Percentiles rank a stretch among this genome's conserved stretches.
phyloP scores from a whole-genome alignment of 2,329 filamentous ascomycete genomes.

The Elsinoe batatas region DNA sequence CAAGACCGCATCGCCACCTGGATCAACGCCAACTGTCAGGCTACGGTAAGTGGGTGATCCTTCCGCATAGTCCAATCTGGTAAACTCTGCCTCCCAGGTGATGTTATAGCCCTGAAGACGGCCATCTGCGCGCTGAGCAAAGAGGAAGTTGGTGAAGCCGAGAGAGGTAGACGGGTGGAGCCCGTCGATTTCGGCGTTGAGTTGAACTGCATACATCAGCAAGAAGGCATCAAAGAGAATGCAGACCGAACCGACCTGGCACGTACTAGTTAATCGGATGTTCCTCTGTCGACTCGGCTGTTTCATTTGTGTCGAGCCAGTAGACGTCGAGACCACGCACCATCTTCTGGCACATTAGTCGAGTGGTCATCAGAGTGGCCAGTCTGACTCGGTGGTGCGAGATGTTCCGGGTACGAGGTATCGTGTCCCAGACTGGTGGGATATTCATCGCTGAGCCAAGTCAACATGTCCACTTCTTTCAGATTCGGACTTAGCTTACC shows the following conservation, averaged over 20 bases:
- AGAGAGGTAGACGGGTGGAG: slow-evolving; percentile 32
- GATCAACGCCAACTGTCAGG: slow-evolving; percentile 26
- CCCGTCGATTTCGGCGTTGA: slow-evolving; percentile 24
- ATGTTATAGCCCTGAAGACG: slow-evolving; percentile 33
- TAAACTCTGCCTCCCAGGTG: slow-evolving; percentile 31
- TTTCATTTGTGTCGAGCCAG: slow-evolving; percentile 37
- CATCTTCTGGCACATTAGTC: not conserved
- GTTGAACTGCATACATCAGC: too few species aligned
- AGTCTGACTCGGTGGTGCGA: not conserved
- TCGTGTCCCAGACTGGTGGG: not conserved
- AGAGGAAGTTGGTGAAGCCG: slow-evolving; percentile 35
- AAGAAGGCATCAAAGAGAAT: not conserved
- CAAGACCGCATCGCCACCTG: slow-evolving; percentile 25
- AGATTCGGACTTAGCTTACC: not conserved
- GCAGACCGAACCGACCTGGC: slow-evolving; percentile 18
- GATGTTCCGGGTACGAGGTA: not conserved
- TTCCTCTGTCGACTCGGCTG: slow-evolving; percentile 17
- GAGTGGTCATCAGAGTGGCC: not conserved
- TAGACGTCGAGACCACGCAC: slow-evolving; percentile 32
- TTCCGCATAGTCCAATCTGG: slow-evolving; percentile 23
- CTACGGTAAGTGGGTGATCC: not conserved
- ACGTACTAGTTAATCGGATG: slow-evolving; percentile 35
- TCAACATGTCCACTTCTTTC: not conserved
- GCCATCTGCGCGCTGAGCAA: slow-evolving; percentile 29
- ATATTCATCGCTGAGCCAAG: not conserved